Percentiles rank a stretch among this genome's conserved stretches.
Evolutionary conservation across 306 rosid species (phyloP).

Genomic region (Begonia fuchsioides): DNA sequence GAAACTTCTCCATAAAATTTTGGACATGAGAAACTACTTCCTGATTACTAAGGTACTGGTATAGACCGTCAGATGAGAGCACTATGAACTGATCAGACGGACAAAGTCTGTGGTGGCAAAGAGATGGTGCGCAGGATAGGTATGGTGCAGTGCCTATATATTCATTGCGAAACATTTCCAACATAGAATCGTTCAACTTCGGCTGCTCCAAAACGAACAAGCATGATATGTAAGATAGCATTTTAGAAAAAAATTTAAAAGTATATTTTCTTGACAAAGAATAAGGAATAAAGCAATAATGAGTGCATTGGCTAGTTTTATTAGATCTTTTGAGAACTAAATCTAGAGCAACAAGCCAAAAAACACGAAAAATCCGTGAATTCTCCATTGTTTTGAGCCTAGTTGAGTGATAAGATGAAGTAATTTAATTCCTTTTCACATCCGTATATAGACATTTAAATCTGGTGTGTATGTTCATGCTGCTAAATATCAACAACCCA

Average conservation of each 20-base stretch:
- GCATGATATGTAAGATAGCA: too few relatives aligned
- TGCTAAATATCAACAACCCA: too few relatives aligned
- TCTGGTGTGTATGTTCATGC: too few relatives aligned
- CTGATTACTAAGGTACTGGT: constrained; percentile 85
- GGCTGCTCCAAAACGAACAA: constrained; percentile 56
- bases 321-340: too few relatives aligned
- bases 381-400: too few relatives aligned
- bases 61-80: constrained; percentile 93
- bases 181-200: constrained; percentile 70
- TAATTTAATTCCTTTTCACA: too few relatives aligned
- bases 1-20: constrained; percentile 92
- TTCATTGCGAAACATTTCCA: constrained; percentile 94
- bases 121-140: constrained; percentile 86
- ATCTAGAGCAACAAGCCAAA: too few relatives aligned
- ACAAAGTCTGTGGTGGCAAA: constrained; percentile 74
- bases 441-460: too few relatives aligned
- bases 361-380: too few relatives aligned
- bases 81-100: constrained; percentile 82
- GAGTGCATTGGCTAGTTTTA: too few relatives aligned
- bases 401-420: too few relatives aligned
- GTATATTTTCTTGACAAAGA: constrained; percentile 1
- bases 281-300: constrained; percentile 8
- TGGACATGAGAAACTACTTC: constrained; percentile 95
- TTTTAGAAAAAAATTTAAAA: too few relatives aligned
- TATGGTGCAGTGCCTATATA: constrained; percentile 90